Evolutionary conservation across 176 grass and related monocot genomes (phyloP), one percentile per base, ranked within the genome.

Genomic region (Panicum miliaceum): DNA sequence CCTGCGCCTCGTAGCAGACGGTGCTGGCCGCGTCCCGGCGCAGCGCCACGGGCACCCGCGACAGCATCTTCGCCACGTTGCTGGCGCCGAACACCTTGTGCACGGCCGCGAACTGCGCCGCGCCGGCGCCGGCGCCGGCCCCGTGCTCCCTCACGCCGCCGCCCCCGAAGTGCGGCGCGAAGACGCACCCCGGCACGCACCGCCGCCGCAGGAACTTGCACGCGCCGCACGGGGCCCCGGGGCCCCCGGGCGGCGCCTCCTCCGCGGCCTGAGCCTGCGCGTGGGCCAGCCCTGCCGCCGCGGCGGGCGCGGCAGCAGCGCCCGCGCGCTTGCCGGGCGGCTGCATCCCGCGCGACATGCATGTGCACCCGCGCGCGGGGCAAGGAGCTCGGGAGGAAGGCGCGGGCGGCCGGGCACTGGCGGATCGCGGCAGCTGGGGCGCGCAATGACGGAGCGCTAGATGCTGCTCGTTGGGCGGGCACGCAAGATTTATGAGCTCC

Each of bases 171-270:
- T 97, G 84, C 20, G 94, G 91, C 65, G 91, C 89, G 79, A 97
- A 97, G 64, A 97, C 75, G 75, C 91, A 94, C 60, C 82, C 91
- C 7, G 75, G 73, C 53, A 78, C 85, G 83, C 92, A 97, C 66
- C 90, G 90, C 84, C 94, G 92, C 56, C 94, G 89, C 86, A 94
- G 88, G 85, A 97, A 94, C 92, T 97, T 97, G 90, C 94, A 94
- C 69, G 92, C 94, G 38, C 90, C 94, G 80, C 94, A 97, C 68
- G 92, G 94, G 58, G 84, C 75, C 53, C 87, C 87, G 26, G 69
- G 47, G 0, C 73, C 86, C 2, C 58, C 46, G 64, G 41, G 20
- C 36, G 41, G n/a, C 27, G 50, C 45, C 51, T 66, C 72, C 73
- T 64, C 84, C 52, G 20, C 63, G 18, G 18, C 12, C 70, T 37